These are phyloP conservation scores for Corylus americana DNA, from an alignment of 306 rosid species.

Conservation along the genomic window DNA sequence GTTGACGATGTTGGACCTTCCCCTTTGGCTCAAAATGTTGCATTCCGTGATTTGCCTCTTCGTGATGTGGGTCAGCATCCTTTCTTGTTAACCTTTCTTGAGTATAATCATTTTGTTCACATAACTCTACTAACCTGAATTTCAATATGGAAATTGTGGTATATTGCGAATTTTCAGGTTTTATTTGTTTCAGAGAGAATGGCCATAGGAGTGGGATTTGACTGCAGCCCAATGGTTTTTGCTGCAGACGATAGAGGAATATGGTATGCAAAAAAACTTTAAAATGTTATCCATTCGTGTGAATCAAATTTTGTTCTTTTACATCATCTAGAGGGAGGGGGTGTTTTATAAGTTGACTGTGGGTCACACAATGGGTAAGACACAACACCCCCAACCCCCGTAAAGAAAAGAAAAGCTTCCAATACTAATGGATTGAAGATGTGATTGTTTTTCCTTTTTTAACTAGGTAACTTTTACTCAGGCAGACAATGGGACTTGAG, in stretches of 20 bases:
- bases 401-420: background rate
- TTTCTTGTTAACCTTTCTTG: conserved; percentile 42
- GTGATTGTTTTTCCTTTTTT: background rate
- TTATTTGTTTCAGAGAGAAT: conserved; percentile 84
- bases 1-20: conserved; percentile 94
- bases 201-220: conserved; percentile 89
- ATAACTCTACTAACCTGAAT: conserved; percentile 36
- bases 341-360: background rate
- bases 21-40: conserved; percentile 87
- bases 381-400: background rate
- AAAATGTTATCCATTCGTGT: background rate
- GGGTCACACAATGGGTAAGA: background rate
- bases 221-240: conserved; percentile 87
- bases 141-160: conserved; percentile 36
- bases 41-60: conserved; percentile 92
- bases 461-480: background rate
- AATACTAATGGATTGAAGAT: background rate
- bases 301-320: background rate
- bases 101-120: conserved; percentile 21
- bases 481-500: background rate
- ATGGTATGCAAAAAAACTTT: conserved; percentile 55
- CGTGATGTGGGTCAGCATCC: conserved; percentile 99
- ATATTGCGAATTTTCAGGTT: conserved; percentile 62
- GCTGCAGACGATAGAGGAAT: conserved; percentile 81
- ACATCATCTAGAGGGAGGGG: background rate